phyloP scores from a whole-genome alignment of 2,329 filamentous ascomycete species.

The Fusarium drepaniforme region DNA sequence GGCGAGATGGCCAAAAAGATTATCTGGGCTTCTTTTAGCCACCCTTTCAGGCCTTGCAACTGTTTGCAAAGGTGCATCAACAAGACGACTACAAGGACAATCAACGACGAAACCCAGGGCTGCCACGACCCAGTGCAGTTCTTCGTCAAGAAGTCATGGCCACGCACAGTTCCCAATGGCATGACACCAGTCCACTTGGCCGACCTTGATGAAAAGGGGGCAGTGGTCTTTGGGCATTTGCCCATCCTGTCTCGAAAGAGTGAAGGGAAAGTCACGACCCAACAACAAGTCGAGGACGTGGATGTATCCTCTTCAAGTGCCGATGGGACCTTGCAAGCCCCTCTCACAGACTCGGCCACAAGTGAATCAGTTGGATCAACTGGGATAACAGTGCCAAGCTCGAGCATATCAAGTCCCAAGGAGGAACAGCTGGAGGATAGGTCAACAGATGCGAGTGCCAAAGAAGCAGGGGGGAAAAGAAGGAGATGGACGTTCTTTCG shows the following conservation, averaged over 20 bases:
- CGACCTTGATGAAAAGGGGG: not conserved
- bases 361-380: constrained; percentile 7
- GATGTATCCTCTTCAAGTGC: not conserved
- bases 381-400: constrained; percentile 7
- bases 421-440: not conserved
- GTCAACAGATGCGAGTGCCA: not conserved
- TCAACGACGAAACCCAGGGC: not conserved
- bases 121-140: constrained; percentile 19
- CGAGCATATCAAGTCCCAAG: not conserved
- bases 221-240: constrained; percentile 10
- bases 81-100: not conserved
- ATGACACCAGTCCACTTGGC: not conserved
- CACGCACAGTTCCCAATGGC: not conserved
- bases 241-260: not conserved
- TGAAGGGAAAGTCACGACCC: not conserved
- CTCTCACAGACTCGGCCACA: not conserved
- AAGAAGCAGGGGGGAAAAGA: not conserved
- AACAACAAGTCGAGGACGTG: not conserved
- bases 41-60: not conserved
- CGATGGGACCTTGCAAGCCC: not conserved
- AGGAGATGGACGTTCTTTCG: not conserved
- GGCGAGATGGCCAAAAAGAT: constrained; percentile 16
- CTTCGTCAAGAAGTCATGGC: constrained; percentile 19
- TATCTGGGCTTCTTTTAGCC: not conserved
- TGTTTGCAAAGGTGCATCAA: not conserved